Conservation (phyloP, 2,329 filamentous ascomycete species). For the Colletotrichum brevisporum region DNA sequence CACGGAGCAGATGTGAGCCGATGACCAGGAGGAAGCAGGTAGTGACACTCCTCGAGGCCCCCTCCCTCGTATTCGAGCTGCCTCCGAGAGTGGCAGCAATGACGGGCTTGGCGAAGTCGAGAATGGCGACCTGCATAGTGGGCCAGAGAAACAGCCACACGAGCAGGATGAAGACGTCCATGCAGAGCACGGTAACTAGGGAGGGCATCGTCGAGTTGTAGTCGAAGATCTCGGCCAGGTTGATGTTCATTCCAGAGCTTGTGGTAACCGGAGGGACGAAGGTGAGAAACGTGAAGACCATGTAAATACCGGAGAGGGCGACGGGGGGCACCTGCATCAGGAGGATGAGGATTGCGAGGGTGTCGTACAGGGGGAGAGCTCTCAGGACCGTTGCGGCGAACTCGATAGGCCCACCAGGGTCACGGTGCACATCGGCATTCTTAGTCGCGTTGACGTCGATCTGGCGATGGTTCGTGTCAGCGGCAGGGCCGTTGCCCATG, state of each 20-base stretch:
- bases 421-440: constrained; percentile 77
- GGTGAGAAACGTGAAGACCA: constrained; percentile 91
- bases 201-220: constrained; percentile 89
- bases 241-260: constrained; percentile 83
- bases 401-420: constrained; percentile 80
- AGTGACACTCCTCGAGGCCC: constrained; percentile 79
- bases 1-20: constrained; percentile 65
- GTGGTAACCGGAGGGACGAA: constrained; percentile 89
- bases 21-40: constrained; percentile 79
- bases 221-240: constrained; percentile 92
- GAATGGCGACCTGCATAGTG: constrained; percentile 87
- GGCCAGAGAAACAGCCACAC: constrained; percentile 91
- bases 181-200: constrained; percentile 84
- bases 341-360: constrained; percentile 95
- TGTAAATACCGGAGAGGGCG: constrained; percentile 89
- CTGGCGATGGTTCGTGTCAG: constrained; percentile 70
- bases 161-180: constrained; percentile 86
- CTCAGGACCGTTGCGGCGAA: constrained; percentile 88
- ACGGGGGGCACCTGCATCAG: constrained; percentile 92
- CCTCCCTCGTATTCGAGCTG: constrained; percentile 77
- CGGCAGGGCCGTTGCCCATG: constrained; percentile 52
- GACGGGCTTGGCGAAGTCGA: constrained; percentile 93
- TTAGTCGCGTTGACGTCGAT: constrained; percentile 80
- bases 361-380: constrained; percentile 92
- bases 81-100: constrained; percentile 93